Conservation (phyloP, 108 stramenopile genomes). For the Schizochytrium sp. region DNA sequence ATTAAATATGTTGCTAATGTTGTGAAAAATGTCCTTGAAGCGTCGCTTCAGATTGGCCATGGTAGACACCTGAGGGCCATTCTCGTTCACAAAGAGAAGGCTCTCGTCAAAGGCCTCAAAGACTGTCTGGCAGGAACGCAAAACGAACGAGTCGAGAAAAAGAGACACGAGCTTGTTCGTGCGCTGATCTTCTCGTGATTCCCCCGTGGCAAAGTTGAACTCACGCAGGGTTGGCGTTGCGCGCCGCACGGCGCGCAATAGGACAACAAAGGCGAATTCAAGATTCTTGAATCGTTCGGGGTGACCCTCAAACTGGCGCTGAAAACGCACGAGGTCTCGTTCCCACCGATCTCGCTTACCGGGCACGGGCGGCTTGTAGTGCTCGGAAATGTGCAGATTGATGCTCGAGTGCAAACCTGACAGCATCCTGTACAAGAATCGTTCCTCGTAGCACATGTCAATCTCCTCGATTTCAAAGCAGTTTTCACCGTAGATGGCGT, state of each 20-base stretch:
- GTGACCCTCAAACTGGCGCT: constrained; percentile 39
- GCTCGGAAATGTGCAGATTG: constrained; percentile 71
- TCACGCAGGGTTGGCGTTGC: constrained; percentile 61
- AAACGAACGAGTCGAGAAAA: constrained; percentile 64
- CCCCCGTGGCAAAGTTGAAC: constrained; percentile 67
- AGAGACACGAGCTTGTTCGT: constrained; percentile 51
- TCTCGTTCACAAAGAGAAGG: constrained; percentile 66
- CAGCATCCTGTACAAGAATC: constrained; percentile 74
- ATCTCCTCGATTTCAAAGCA: constrained; percentile 48
- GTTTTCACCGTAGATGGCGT: constrained; percentile 81
- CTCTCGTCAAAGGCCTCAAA: constrained; percentile 87
- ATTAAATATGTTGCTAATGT: constrained; percentile 73
- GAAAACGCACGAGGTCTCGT: constrained; percentile 47
- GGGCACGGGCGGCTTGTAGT: constrained; percentile 71
- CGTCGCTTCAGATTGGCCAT: constrained; percentile 53
- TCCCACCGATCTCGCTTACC: constrained; percentile 53
- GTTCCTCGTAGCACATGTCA: constrained; percentile 74
- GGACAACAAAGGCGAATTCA: constrained; percentile 83
- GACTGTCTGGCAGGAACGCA: constrained; percentile 62
- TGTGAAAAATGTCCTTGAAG: constrained; percentile 84
- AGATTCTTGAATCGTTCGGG: constrained; percentile 80
- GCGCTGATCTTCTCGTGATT: constrained; percentile 68
- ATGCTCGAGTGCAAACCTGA: constrained; percentile 78
- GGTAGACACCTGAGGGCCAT: constrained; percentile 24
- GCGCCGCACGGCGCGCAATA: constrained; percentile 72